Evolutionary conservation across 2,329 filamentous ascomycete species (phyloP), one percentile per base, ranked within the genome.

Genomic region (Trichophyton verrucosum): DNA sequence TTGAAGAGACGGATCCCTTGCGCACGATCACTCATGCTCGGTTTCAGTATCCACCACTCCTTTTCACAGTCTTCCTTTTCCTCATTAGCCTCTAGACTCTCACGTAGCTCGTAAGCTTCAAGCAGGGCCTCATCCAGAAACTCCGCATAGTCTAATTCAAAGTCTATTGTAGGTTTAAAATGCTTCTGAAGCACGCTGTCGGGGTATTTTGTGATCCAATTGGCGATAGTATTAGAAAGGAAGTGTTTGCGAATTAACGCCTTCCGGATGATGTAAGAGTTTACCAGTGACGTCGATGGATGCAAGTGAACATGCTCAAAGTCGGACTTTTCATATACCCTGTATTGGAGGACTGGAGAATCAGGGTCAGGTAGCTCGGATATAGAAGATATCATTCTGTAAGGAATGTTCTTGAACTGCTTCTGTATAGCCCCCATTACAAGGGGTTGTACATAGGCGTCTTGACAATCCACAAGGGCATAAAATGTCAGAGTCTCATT

Each of bases 41-140:
- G 92, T 75, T 99, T 99, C 62, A 99, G 74, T 66, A 99, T 97
- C 94, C 94, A 99, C 92, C 92, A 99, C 71, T 95, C 85, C 62
- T 81, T 80, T 47, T 81, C 76, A 8, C 73, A 66, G 17, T 81
- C 82, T 64, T 94, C 92, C 42, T 78, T 79, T 27, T 74, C 71
- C 57, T 82, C 82, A 67, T 96, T 96, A 53, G 79, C 79, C 36
- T 82, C 82, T 73, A 95, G 81, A 66, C 88, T 91, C 61, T 89
- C 89, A 20, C 86, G 81, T 58, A 99, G 75, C 69, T 97, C 94
- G 72, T 87, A 97, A 0, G 88, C 88, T 72, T 99, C 94, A 1
- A 95, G 80, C 6, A 99, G 77, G 0, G 94, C 89, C 67, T 99
- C 94, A 65, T 97, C 94, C 13, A 99, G 77, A 69, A 97, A 99